A percentile compares a stretch with the other conserved stretches of the same genome.
Evolutionary conservation across 225 moss, liverwort and hornwort genomes (phyloP).

Genomic region (Bryoerythrophyllum caledonicum): DNA sequence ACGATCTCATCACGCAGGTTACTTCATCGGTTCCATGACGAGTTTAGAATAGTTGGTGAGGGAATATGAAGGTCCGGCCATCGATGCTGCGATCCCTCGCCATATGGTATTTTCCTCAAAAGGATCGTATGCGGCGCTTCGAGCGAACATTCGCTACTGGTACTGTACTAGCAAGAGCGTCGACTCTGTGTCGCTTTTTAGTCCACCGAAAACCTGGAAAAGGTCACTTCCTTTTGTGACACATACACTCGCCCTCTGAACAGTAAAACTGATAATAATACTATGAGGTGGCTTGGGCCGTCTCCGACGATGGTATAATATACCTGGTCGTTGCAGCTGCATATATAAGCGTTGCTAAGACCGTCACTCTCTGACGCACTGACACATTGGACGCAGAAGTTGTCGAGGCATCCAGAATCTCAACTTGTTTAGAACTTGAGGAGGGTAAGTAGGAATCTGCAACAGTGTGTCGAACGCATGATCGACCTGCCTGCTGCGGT

Average conservation of each 20-base stretch:
- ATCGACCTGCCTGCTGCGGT: conserved; percentile 1
- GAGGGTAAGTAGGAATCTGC: background rate
- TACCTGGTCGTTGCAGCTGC: no score
- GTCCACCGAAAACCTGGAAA: no score
- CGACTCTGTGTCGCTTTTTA: no score
- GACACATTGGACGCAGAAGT: conserved; percentile 5
- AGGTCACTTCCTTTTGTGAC: no score
- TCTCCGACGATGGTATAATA: no score
- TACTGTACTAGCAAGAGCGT: no score
- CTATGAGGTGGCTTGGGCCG: background rate
- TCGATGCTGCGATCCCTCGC: background rate
- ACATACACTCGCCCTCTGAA: no score
- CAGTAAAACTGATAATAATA: background rate
- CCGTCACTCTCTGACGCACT: background rate
- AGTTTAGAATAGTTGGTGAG: background rate
- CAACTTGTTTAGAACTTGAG: background rate
- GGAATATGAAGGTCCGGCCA: background rate
- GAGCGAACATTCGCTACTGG: no score
- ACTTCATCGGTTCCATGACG: background rate
- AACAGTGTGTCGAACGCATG: conserved; percentile 22
- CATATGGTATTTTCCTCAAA: background rate
- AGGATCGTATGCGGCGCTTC: background rate
- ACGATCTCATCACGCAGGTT: background rate
- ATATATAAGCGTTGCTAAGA: conserved; percentile 1
- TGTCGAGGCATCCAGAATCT: conserved; percentile 13